Evolutionary conservation across 768 basidiomycete species (phyloP), one percentile per base, ranked within the genome.

Genomic region (Rhizopogon rudus): DNA sequence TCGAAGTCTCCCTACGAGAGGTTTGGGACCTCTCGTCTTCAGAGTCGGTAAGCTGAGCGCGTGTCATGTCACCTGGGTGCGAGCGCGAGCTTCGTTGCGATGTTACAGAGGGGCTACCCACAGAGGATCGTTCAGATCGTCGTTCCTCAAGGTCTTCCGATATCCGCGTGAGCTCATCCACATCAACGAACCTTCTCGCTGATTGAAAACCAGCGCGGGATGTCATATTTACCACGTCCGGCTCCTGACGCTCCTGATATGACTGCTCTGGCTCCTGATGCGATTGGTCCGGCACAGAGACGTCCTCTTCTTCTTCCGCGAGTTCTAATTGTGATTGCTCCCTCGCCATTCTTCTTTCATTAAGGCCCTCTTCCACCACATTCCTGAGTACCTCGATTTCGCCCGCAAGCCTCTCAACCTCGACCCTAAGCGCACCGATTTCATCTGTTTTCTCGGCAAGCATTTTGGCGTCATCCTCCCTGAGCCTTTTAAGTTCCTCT

Each of bases 351-450:
- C 87, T 73, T 28, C 93, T 70, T 59, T 92, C 91, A 57, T 85
- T 81, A 52, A 97, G 75, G 4, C 92, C 92, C 55, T 91, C 87
- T 67, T 95, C 90, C 1, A 98, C 91, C 0, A 94, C 87, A 1
- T 84, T 87, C 10, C 88, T 75, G n/a, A 97, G 75, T 2, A 91
- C 87, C 57, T 89, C 88, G 2, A 98, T 90, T 70, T 98, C 93
- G 3, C 85, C 84, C 0, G 82, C 86, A 5, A 97, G 80, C 42
- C 86, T 71, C 62, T 94, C 90, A 6, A 98, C 88, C 62, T 95
- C 90, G 10, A 79, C 75, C 39, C 80, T 78, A 10, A 97, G 78
- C 12, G 76, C 75, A 43, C 81, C 77, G 7, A 95, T 82, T 57
- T 93, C 91, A 4, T 75, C 70, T 22, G 80, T 69, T 66, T 88